Conservation (phyloP, 805 yeast genomes). For the Diddensiella santjacobensis region DNA sequence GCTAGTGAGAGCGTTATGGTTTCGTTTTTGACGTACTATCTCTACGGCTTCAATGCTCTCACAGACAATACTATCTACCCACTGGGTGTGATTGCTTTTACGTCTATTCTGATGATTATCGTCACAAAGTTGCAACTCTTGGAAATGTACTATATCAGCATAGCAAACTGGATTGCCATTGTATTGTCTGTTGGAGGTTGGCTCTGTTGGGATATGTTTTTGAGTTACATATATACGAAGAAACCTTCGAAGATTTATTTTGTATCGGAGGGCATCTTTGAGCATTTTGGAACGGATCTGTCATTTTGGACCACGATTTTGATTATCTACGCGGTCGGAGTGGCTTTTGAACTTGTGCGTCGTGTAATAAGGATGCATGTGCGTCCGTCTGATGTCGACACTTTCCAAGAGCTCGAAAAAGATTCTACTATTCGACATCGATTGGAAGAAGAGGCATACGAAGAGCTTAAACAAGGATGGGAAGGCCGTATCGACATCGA, state of each 20-base stretch:
- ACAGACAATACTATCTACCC: constrained; percentile 78
- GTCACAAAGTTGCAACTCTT: constrained; percentile 74
- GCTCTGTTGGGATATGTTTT: constrained; percentile 74
- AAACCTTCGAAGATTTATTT: constrained; percentile 58
- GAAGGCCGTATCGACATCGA: constrained; percentile 12
- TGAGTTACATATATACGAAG: constrained; percentile 62
- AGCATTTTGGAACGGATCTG: constrained; percentile 73
- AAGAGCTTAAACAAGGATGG: constrained; percentile 45
- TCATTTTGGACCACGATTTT: constrained; percentile 83
- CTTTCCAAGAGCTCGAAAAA: constrained; percentile 73
- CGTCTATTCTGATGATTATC: constrained; percentile 67
- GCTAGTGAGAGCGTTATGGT: constrained; percentile 67
- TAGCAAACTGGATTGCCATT: constrained; percentile 63
- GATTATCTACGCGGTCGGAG: constrained; percentile 52
- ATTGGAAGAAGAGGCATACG: constrained; percentile 68
- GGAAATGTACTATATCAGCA: constrained; percentile 69
- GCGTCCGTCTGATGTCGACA: constrained; percentile 69
- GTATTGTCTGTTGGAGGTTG: constrained; percentile 79
- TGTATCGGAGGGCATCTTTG: constrained; percentile 63
- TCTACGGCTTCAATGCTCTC: constrained; percentile 67
- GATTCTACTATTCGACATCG: constrained; percentile 60
- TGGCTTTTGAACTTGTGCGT: constrained; percentile 61
- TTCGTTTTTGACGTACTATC: constrained; percentile 59
- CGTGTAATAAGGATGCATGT: constrained; percentile 55
- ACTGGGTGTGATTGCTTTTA: constrained; percentile 69